Base-by-base conservation (phyloP, 2,329 filamentous ascomycete species). In the Colletotrichum neosansevieriae region DNA sequence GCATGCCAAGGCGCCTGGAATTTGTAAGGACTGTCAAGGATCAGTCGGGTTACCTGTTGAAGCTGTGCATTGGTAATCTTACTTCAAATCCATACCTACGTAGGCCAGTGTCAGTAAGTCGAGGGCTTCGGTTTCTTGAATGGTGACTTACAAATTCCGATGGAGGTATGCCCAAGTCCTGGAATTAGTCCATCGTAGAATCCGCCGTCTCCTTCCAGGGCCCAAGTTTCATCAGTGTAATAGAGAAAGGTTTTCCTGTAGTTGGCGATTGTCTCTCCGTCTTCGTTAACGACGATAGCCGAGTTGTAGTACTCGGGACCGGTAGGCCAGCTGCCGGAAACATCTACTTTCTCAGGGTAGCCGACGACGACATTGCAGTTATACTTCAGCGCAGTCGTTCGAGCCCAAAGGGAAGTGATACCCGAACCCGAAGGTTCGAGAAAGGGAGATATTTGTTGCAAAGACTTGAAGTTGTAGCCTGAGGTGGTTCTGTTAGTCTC, bases 391-490 rank as follows among this genome's bases (percentile, higher is more conserved):
- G 93, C 92, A 0, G 85, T 87, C 0, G 85, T 88, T 42, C 88
- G 83, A 0, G 92, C 92, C 93, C 92, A 96, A 19, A 91, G 78
- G 0, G 92, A 89, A 6, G 85, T 89, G 60, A 91, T 88, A 0
- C 93, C 93, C 0, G 86, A 82, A 5, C 86, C 85, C 0, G 87
- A 87, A 0, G 83, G 86, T 74, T 96, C 93, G 3, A 95, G 86
- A 72, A 84, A 92, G 0, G 91, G 91, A 1, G 79, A 79, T 49
- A 95, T 94, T 1, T 93, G 85, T 36, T 86, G 80, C 2, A 93
- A 77, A 0, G 89, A 91, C 47, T 86, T 85, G 80, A 94, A 95
- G 76, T 94, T 94, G 81, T 94, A 96, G 34, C 93, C 91, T 88
- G 21, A 21, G 21, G 21, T 21, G 21, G 21, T 21, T 21, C 4